A percentile compares a stretch with the other conserved stretches of the same genome.
Evolutionary conservation across 768 basidiomycete species (phyloP).

Genomic region (Lentinula sp.): DNA sequence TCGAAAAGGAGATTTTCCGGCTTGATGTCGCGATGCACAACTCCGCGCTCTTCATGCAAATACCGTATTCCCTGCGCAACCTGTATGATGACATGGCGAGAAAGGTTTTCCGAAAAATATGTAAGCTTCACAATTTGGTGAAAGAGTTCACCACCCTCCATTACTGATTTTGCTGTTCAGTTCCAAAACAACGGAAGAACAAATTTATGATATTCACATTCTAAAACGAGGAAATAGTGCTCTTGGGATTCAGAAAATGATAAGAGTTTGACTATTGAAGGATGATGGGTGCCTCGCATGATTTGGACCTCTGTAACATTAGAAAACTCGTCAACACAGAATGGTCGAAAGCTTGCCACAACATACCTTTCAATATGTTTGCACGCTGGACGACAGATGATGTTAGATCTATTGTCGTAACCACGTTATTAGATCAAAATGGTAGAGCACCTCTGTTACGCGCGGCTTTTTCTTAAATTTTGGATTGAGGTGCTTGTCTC

Average conservation of each 20-base stretch:
- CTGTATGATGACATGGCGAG: slow-evolving; percentile 95
- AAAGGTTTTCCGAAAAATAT: slow-evolving; percentile 96
- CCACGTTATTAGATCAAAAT: slow-evolving; percentile 14
- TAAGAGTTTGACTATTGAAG: slow-evolving; percentile 86
- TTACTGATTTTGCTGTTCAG: slow-evolving; percentile 45
- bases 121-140: slow-evolving; percentile 99
- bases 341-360: not conserved
- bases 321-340: not conserved
- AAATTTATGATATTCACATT: slow-evolving; percentile 47
- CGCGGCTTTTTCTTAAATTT: slow-evolving; percentile 97
- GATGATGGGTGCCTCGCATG: slow-evolving; percentile 92
- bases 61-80: slow-evolving; percentile 92
- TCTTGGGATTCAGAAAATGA: slow-evolving; percentile 91
- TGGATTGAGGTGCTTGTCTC: slow-evolving; percentile 88
- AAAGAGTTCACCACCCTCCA: slow-evolving; percentile 98
- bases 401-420: slow-evolving; percentile 20
- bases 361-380: slow-evolving; percentile 89
- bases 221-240: slow-evolving; percentile 91
- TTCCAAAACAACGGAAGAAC: not conserved
- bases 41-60: slow-evolving; percentile 95
- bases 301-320: slow-evolving; percentile 85
- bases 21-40: slow-evolving; percentile 99
- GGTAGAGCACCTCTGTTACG: slow-evolving; percentile 86
- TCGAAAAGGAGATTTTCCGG: slow-evolving; percentile 97
- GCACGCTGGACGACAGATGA: slow-evolving; percentile 58